Evolutionary conservation across 441 rosid genomes (phyloP).

Genomic region (Gossypium armourianum): DNA sequence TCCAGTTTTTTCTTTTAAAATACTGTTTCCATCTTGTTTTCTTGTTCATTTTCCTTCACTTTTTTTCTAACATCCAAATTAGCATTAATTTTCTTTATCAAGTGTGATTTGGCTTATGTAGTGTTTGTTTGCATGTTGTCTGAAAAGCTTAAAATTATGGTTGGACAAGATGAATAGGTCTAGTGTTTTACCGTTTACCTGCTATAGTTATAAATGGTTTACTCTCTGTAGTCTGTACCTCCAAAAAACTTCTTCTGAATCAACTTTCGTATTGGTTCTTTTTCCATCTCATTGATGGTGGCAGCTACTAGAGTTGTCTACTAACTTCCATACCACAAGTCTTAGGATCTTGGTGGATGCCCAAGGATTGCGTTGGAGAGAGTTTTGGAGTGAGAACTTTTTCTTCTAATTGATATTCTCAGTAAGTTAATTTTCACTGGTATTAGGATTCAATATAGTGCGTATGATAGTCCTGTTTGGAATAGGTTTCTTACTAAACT

Average conservation of each 20-base stretch:
- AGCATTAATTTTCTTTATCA: not conserved
- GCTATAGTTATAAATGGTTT: not conserved
- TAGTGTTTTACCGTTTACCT: not conserved
- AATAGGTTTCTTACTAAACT: not conserved
- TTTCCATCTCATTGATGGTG: not conserved
- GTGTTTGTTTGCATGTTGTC: not conserved
- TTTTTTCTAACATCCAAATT: not conserved
- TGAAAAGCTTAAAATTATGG: not conserved
- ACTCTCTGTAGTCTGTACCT: not conserved
- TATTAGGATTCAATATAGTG: not conserved
- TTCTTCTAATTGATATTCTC: not conserved
- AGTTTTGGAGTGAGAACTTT: not conserved
- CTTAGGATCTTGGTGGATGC: not conserved
- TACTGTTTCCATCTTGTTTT: not conserved
- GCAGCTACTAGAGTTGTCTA: not conserved
- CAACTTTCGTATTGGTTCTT: not conserved
- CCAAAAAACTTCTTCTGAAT: not conserved
- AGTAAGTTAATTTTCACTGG: not conserved
- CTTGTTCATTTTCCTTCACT: slow-evolving; percentile 1
- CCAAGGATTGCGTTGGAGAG: not conserved
- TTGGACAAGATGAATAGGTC: not conserved
- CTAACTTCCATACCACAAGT: not conserved
- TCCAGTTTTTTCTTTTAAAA: not conserved
- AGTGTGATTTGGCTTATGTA: not conserved
- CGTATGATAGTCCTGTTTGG: not conserved